Base-by-base conservation (phyloP, 2,329 filamentous ascomycete species). In the Fusarium duplospermum region DNA sequence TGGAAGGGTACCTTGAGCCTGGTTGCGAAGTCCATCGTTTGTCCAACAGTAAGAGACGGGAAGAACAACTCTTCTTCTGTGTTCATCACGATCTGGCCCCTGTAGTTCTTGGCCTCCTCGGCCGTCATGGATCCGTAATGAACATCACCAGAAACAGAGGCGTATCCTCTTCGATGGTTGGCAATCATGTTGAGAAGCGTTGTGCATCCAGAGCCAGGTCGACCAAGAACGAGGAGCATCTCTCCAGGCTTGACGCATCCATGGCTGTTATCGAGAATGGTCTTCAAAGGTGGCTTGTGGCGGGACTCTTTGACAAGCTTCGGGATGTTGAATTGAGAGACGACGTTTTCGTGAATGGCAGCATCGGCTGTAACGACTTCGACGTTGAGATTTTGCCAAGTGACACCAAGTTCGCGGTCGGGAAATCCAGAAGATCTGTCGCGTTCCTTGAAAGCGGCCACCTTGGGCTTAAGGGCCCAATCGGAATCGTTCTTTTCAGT, bases 221-320 rank as follows among this genome's bases (percentile, higher is more conserved):
- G 86, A 4, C 92, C 92, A 0, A 94, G 84, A 0, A 94, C 91
- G 1, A 93, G 83, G 1, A 93, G 82, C 92, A 93, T 93, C 81
- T 93, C 91, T 22, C 92, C 93, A 0, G 92, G 92, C 79, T 91
- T 91, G 60, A 94, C 89, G 73, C 91, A 93, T 13, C 92, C 92
- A 78, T 91, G 89, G 66, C 88, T 89, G 75, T 89, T 86, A 62
- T 92, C 87, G 24, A 94, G 82, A 54, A 94, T 91, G 0, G 90
- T 92, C 71, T 89, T 89, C 22, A 92, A 81, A 0, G 91, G 89
- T 0, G 89, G 87, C 75, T 89, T 90, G 50, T 83, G 84, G 72
- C 84, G 84, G 66, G 83, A 84, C 72, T 91, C 90, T 74, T 84
- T 87, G 72, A 88, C 74, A n/a, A 86, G 82, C 38, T 87, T 84